Evolutionary conservation across 306 rosid species (phyloP).

Genomic region (Argentina anserina): DNA sequence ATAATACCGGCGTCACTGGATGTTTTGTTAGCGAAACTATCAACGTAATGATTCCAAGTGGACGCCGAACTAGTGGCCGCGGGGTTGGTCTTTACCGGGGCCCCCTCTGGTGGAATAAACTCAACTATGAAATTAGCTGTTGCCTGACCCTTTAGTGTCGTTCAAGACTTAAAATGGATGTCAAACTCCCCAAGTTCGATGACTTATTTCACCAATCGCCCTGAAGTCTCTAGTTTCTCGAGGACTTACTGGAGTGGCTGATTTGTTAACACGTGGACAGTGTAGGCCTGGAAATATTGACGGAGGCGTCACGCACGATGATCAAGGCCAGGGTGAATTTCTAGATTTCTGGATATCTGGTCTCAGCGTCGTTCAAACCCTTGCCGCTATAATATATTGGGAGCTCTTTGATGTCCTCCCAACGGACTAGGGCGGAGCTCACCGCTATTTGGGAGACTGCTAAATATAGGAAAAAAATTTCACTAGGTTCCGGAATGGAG

Average conservation of each 20-base stretch:
- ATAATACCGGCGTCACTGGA: too few relatives aligned
- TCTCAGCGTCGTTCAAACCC: not conserved
- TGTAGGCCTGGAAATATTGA: not conserved
- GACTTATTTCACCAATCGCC: not conserved
- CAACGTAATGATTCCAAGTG: too few relatives aligned
- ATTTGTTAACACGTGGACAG: not conserved
- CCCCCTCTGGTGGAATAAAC: too few relatives aligned
- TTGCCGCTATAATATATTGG: not conserved
- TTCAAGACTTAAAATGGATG: not conserved
- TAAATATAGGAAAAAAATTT: too few relatives aligned
- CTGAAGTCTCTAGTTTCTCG: not conserved
- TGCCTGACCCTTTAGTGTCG: too few relatives aligned
- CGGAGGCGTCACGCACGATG: not conserved
- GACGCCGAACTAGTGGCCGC: too few relatives aligned
- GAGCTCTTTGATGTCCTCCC: too few relatives aligned
- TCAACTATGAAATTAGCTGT: too few relatives aligned
- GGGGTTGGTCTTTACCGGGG: too few relatives aligned
- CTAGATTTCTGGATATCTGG: not conserved
- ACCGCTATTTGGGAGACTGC: not conserved
- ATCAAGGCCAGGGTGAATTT: not conserved
- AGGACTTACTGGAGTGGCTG: not conserved
- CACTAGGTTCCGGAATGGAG: too few relatives aligned
- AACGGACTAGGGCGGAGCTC: too few relatives aligned
- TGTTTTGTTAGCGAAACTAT: too few relatives aligned
- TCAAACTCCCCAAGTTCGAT: not conserved